phyloP scores from a whole-genome alignment of 2,329 filamentous ascomycete genomes.

The Fusarium fracticaudum region DNA sequence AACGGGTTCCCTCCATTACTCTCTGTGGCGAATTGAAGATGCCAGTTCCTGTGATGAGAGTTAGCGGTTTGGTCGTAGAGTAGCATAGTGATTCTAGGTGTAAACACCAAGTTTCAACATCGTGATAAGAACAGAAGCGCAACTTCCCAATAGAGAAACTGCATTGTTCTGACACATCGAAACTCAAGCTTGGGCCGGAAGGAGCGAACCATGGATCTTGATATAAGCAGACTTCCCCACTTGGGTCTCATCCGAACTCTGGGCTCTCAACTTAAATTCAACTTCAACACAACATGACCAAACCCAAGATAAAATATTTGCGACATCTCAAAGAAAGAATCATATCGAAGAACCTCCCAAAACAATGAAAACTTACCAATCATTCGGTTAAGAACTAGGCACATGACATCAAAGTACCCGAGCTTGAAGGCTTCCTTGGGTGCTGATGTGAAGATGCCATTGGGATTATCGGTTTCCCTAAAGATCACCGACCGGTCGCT shows the following conservation, averaged over 20 bases:
- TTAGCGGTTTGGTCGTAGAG: slow-evolving; percentile 16
- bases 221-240: slow-evolving; percentile 32
- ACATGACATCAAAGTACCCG: slow-evolving; percentile 50
- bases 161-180: slow-evolving; percentile 22
- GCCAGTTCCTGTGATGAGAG: slow-evolving; percentile 44
- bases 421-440: slow-evolving; percentile 49
- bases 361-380: slow-evolving; percentile 45
- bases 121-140: background rate
- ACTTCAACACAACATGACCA: slow-evolving; percentile 30
- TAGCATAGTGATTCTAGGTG: background rate
- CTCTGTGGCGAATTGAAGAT: slow-evolving; percentile 49
- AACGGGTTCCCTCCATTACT: slow-evolving; percentile 48
- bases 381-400: slow-evolving; percentile 50
- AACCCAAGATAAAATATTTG: background rate
- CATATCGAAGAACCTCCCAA: accelerated
- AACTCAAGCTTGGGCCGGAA: slow-evolving; percentile 22
- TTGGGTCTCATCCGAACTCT: slow-evolving; percentile 18
- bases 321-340: background rate
- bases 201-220: slow-evolving; percentile 20
- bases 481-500: slow-evolving; percentile 33
- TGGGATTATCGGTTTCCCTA: slow-evolving; percentile 30
- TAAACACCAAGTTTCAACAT: background rate
- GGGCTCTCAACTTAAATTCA: slow-evolving; percentile 28
- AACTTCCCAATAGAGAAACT: background rate
- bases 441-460: slow-evolving; percentile 47